phyloP scores from a whole-genome alignment of 2,329 filamentous ascomycete genomes.

The Botrytis byssoidea region DNA sequence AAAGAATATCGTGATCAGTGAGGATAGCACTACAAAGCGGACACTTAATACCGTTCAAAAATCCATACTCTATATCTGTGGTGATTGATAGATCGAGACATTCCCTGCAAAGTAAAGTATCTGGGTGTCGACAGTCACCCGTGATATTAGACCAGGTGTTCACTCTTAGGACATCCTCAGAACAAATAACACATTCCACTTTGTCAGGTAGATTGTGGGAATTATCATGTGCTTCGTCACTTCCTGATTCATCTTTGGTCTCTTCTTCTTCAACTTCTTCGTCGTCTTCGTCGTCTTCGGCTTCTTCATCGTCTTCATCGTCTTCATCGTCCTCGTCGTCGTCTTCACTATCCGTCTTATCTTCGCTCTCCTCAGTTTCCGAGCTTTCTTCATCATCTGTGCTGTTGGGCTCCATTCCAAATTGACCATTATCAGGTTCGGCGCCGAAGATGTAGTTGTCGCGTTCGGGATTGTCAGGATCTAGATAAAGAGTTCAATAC shows the following conservation, averaged over 20 bases:
- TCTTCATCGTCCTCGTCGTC: neutral
- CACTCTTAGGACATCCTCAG: neutral
- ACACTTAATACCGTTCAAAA: constrained; percentile 8
- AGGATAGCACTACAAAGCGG: constrained; percentile 2
- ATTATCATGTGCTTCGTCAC: neutral
- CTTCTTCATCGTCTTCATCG: neutral
- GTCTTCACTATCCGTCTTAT: neutral
- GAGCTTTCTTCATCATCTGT: neutral
- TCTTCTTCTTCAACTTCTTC: neutral
- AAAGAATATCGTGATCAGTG: neutral
- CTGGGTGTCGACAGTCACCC: neutral
- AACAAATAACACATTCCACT: constrained; percentile 7
- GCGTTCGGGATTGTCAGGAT: neutral
- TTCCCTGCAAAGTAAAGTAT: neutral
- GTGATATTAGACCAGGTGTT: neutral
- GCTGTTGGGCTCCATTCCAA: neutral
- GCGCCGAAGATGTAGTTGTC: neutral
- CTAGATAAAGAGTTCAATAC: neutral
- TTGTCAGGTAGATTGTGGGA: neutral
- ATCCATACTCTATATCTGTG: neutral
- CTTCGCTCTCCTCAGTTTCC: neutral
- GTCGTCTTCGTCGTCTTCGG: neutral
- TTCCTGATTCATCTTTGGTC: neutral
- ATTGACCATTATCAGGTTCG: neutral
- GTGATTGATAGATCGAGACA: constrained; percentile 13